Evolutionary conservation across 805 yeast genomes (phyloP).

Genomic region (Wickerhamomyces subpelliculosus): DNA sequence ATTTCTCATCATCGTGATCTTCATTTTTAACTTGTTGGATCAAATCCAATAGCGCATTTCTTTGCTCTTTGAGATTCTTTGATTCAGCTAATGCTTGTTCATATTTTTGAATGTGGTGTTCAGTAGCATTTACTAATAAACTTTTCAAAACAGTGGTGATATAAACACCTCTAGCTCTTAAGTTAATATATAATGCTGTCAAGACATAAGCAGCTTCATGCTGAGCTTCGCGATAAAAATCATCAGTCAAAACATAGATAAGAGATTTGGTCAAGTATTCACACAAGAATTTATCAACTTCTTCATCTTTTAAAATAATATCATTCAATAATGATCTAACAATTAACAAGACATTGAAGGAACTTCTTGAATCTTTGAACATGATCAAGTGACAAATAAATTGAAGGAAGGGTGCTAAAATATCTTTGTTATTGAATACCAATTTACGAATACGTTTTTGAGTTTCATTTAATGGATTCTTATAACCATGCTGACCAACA

Average conservation of each 20-base stretch:
- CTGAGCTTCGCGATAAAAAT: constrained; percentile 78
- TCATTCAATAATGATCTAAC: constrained; percentile 68
- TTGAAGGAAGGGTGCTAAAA: constrained; percentile 73
- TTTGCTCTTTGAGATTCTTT: constrained; percentile 69
- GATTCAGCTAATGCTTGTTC: constrained; percentile 58
- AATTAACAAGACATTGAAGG: constrained; percentile 82
- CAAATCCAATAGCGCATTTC: constrained; percentile 72
- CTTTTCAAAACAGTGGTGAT: constrained; percentile 56
- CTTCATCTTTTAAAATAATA: constrained; percentile 60
- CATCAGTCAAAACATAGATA: constrained; percentile 59
- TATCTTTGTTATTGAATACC: constrained; percentile 54
- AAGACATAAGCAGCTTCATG: constrained; percentile 88
- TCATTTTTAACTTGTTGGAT: constrained; percentile 54
- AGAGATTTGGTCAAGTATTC: constrained; percentile 66
- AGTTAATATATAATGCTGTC: constrained; percentile 68
- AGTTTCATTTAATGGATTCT: constrained; percentile 40
- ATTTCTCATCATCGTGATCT: constrained; percentile 35
- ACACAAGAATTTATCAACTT: constrained; percentile 57
- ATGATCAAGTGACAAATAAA: constrained; percentile 69
- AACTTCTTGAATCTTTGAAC: constrained; percentile 86
- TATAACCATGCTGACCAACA: constrained; percentile 65
- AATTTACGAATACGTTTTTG: constrained; percentile 61
- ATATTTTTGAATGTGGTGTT: constrained; percentile 53
- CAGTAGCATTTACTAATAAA: constrained; percentile 45
- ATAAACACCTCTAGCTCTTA: constrained; percentile 61